Evolutionary conservation across 75 land plant species (phyloP), one percentile per base, ranked within the genome.

Genomic region (Ceratopteris richardii): DNA sequence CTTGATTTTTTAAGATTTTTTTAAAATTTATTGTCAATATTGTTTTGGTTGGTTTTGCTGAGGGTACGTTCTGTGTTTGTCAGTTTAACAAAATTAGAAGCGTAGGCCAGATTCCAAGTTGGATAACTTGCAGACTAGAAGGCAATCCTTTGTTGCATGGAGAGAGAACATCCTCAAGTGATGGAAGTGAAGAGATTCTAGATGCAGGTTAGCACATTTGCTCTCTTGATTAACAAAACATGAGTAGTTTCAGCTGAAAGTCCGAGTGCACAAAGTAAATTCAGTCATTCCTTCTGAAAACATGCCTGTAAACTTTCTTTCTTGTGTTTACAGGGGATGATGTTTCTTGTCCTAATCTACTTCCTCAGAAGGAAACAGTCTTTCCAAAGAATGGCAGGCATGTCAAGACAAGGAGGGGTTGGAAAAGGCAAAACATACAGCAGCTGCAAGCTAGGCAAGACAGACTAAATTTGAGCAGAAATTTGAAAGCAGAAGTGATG

Each of bases 81-180:
- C 44, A 92, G 98, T 80, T 65, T 63, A 93, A 93, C 55, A 83
- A 76, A 64, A 65, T 89, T 48, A 81, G 43, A 19, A 58, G 43
- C 55, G 52, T 43, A 55, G 73, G 73, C 60, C 76, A 74, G 61
- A 65, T 93, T 68, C 98, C 98, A 26, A 46, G 71, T 40, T 85
- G 96, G 96, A 62, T 93, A 29, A 51, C 63, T 69, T 93, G 96
- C 72, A 78, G 83, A 56, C 57, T 85, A 33, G 95, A 88, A 70
- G 90, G 90, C 58, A 93, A 80, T n/a, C 31, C 48, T 24, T 23
- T 29, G 0, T 50, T 22, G 29, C 60, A 58, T 47, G 79, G 67
- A 1, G 22, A 51, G 13, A 60, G 11, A 20, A 64, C 57, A 20
- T 80, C 76, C 50, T 39, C 69, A 33, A 71, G 66, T 61, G 80